These are phyloP conservation scores for Noccaea bulbosa DNA, from an alignment of 345 rosid genomes.

Conservation along the genomic window DNA sequence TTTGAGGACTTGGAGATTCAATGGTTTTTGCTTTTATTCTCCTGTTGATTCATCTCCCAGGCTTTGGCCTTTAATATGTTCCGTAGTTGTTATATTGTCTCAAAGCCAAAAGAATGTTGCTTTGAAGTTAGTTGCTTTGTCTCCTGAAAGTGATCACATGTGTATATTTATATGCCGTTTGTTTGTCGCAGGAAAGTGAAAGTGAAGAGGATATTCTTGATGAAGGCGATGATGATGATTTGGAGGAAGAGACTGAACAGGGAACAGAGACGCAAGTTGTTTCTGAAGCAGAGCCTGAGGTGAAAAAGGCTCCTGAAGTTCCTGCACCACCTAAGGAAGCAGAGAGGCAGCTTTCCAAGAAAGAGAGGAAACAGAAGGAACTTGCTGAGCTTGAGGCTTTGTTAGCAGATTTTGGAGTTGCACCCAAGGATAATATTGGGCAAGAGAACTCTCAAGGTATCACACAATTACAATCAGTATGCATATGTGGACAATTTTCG, in stretches of 20 bases:
- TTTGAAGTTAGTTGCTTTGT: slow-evolving; percentile 6
- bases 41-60: not conserved
- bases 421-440: slow-evolving; percentile 52
- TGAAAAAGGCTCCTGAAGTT: slow-evolving; percentile 52
- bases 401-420: slow-evolving; percentile 71
- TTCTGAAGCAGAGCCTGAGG: slow-evolving; percentile 51
- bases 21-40: not conserved
- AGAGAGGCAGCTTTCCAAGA: slow-evolving; percentile 90
- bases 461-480: not conserved
- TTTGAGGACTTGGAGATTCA: not conserved
- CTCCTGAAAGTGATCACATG: not conserved
- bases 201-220: slow-evolving; percentile 80
- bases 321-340: slow-evolving; percentile 62
- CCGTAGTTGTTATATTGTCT: too few species aligned
- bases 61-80: not conserved
- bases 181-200: slow-evolving; percentile 67
- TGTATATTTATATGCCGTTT: not conserved
- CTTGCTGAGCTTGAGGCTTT: slow-evolving; percentile 91
- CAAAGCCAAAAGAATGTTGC: not conserved
- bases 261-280: slow-evolving; percentile 55
- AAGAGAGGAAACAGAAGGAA: slow-evolving; percentile 84
- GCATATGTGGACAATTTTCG: not conserved
- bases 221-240: slow-evolving; percentile 74
- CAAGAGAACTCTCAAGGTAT: slow-evolving; percentile 60
- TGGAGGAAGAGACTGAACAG: slow-evolving; percentile 72